phyloP scores from a whole-genome alignment of 306 rosid species.

The Castanea sativa region DNA sequence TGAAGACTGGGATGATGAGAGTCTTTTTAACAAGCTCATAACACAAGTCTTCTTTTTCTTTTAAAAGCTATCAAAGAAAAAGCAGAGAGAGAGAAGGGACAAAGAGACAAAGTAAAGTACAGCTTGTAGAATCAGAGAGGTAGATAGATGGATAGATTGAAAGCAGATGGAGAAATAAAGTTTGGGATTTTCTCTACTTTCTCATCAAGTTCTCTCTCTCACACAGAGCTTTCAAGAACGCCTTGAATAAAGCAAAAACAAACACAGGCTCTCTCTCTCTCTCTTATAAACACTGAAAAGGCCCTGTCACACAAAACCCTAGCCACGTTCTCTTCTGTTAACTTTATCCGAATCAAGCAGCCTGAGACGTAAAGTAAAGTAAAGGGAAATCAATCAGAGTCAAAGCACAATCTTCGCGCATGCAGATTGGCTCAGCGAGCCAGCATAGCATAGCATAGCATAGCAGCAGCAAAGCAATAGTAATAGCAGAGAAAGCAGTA shows the following conservation, averaged over 20 bases:
- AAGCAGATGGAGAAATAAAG: conserved; percentile 24
- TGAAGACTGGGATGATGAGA: neutral
- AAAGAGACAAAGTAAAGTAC: conserved; percentile 55
- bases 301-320: conserved; percentile 38
- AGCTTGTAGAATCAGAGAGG: conserved; percentile 16
- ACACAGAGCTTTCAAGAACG: neutral
- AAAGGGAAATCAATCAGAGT: neutral
- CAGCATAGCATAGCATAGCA: no score
- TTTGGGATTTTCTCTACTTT: neutral
- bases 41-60: conserved; percentile 5
- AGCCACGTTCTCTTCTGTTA: conserved; percentile 58
- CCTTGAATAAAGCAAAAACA: conserved; percentile 18
- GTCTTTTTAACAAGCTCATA: neutral
- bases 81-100: neutral
- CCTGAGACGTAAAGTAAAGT: neutral
- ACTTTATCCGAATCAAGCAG: conserved; percentile 45
- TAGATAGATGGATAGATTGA: neutral
- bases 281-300: conserved; percentile 21
- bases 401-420: conserved; percentile 29
- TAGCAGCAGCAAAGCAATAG: no score
- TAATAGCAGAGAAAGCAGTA: no score
- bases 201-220: neutral
- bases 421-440: conserved; percentile 19
- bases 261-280: neutral
- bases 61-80: conserved; percentile 20